Conservation (phyloP, 2,329 filamentous ascomycete genomes). For the Colletotrichum limetticola region DNA sequence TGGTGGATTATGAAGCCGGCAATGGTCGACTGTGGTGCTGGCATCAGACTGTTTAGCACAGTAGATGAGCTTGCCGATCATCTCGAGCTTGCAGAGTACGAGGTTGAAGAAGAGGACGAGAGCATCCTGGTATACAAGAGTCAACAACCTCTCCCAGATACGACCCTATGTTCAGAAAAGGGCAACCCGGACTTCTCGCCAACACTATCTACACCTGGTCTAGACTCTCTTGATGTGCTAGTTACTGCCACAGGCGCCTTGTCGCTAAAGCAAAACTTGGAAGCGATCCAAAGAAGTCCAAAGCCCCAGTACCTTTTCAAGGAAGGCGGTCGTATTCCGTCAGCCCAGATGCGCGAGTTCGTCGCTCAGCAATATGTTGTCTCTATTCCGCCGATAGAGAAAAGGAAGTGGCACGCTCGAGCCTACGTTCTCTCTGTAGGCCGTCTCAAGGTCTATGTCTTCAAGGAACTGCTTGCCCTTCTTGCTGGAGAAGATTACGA, state of each 20-base stretch:
- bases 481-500: constrained; percentile 48
- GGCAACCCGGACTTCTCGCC: constrained; percentile 34
- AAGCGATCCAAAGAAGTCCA: not conserved
- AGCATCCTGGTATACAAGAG: constrained; percentile 35
- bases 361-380: constrained; percentile 51
- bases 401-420: constrained; percentile 50
- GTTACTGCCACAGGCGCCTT: constrained; percentile 43
- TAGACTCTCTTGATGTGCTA: constrained; percentile 43
- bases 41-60: constrained; percentile 52
- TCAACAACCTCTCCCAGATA: constrained; percentile 7
- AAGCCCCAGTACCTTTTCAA: constrained; percentile 42
- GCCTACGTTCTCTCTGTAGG: constrained; percentile 50
- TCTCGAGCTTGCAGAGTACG: constrained; percentile 48
- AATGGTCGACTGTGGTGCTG: constrained; percentile 51
- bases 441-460: constrained; percentile 50
- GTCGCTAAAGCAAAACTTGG: not conserved
- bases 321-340: constrained; percentile 47
- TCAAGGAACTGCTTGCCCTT: constrained; percentile 48
- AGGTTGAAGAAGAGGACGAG: constrained; percentile 43
- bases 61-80: constrained; percentile 47
- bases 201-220: constrained; percentile 40
- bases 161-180: constrained; percentile 6
- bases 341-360: constrained; percentile 49
- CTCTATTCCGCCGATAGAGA: constrained; percentile 43
- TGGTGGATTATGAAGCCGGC: constrained; percentile 55